phyloP scores from a whole-genome alignment of 2,329 filamentous ascomycete species.

The Arthrobotrys entomopaga region DNA sequence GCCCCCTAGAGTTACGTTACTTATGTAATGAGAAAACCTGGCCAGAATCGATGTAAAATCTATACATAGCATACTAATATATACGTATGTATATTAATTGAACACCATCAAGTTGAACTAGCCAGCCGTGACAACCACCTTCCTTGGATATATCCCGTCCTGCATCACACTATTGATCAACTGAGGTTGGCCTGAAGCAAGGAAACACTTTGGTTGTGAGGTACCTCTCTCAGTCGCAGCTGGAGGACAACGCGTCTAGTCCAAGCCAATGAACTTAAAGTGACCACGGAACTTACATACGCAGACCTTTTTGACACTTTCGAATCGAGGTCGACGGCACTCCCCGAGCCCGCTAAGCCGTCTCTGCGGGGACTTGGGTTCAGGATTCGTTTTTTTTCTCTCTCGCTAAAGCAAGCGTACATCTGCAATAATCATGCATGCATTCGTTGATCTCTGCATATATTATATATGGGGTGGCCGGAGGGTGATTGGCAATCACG shows the following conservation, averaged over 20 bases:
- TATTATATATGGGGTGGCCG: conserved; percentile 34
- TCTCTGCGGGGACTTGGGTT: no score
- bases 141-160: conserved; percentile 41
- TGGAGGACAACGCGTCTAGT: not conserved
- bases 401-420: conserved; percentile 33
- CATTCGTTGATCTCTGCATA: not conserved
- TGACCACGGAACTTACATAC: no score
- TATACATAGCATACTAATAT: no score
- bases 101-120: conserved; percentile 6
- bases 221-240: no score
- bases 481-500: conserved; percentile 33
- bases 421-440: conserved; percentile 27
- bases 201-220: not conserved
- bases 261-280: not conserved
- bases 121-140: not conserved
- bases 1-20: no score
- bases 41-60: no score
- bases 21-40: no score
- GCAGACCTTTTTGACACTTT: no score
- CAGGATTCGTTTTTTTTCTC: not conserved
- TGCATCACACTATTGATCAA: conserved; percentile 21
- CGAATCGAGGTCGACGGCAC: not conserved
- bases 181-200: not conserved
- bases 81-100: conserved; percentile 17
- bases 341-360: no score